These are phyloP conservation scores for Citrullus amarus DNA, from an alignment of 306 rosid genomes.

Conservation along the genomic window DNA sequence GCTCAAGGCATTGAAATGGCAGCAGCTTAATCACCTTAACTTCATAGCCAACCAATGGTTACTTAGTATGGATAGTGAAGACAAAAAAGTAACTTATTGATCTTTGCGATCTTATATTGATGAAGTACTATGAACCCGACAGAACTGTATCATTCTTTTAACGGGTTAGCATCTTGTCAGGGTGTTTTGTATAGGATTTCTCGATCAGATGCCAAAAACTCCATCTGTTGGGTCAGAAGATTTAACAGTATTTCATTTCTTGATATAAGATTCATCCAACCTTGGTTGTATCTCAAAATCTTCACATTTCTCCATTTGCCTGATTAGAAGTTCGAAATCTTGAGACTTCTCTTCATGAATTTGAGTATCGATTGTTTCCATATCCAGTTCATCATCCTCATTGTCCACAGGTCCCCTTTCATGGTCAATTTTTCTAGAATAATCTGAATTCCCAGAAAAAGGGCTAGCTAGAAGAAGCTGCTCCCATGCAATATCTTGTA, in stretches of 20 bases:
- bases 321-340: constrained; percentile 29
- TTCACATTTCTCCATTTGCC: constrained; percentile 39
- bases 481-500: constrained; percentile 56
- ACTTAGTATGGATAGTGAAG: neutral
- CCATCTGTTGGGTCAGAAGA: constrained; percentile 32
- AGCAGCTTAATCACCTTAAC: neutral
- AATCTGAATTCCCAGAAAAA: constrained; percentile 26
- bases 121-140: neutral
- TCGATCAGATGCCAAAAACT: constrained; percentile 25
- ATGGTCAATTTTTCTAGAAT: constrained; percentile 19
- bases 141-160: neutral
- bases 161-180: neutral
- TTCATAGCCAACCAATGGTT: neutral
- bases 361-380: constrained; percentile 22
- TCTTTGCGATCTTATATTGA: neutral
- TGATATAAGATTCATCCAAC: constrained; percentile 15
- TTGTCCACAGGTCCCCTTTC: constrained; percentile 14
- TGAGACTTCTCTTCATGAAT: constrained; percentile 16
- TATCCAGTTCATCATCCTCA: constrained; percentile 34
- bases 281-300: constrained; percentile 16
- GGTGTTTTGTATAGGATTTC: constrained; percentile 6
- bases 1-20: neutral
- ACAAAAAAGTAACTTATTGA: neutral
- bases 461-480: constrained; percentile 49
- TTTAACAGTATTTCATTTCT: constrained; percentile 23